These are phyloP conservation scores for Saussurea involucrata DNA, from an alignment of 129 eudicot species.

Conservation along the genomic window DNA sequence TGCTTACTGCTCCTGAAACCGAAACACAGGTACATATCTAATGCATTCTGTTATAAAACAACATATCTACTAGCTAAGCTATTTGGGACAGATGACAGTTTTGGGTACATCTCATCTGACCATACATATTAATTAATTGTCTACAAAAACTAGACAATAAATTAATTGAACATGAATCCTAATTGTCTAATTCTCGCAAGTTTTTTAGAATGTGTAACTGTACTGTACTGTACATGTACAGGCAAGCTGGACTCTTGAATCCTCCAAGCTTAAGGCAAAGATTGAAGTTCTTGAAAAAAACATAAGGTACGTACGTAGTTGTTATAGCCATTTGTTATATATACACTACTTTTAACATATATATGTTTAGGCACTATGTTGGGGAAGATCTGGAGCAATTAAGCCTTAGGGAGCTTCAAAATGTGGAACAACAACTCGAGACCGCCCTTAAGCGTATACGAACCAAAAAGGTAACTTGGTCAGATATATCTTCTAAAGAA, in stretches of 20 bases:
- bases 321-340: not conserved
- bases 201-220: not conserved
- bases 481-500: not conserved
- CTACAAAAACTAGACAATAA: too few species aligned
- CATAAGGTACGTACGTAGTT: slow-evolving; percentile 67
- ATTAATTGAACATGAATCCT: not conserved
- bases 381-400: slow-evolving; percentile 70
- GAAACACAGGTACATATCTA: slow-evolving; percentile 38
- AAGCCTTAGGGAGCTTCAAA: slow-evolving; percentile 66
- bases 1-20: slow-evolving; percentile 37
- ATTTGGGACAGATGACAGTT: too few species aligned
- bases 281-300: slow-evolving; percentile 72
- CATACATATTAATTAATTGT: too few species aligned
- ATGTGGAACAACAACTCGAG: slow-evolving; percentile 79
- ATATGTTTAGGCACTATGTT: slow-evolving; percentile 51
- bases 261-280: slow-evolving; percentile 49
- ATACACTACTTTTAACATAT: not conserved
- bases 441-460: slow-evolving; percentile 64
- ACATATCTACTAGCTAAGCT: not conserved
- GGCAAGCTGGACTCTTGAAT: slow-evolving; percentile 64
- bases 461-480: slow-evolving; percentile 46
- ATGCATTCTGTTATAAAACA: too few species aligned
- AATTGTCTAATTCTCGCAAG: not conserved
- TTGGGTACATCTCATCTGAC: too few species aligned
- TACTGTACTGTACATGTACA: slow-evolving; percentile 6